Percentiles rank a stretch among this genome's conserved stretches.
These are phyloP conservation scores for Globisporangium cederbergense DNA, from an alignment of 352 stramenopile genomes.

Conservation along the genomic window DNA sequence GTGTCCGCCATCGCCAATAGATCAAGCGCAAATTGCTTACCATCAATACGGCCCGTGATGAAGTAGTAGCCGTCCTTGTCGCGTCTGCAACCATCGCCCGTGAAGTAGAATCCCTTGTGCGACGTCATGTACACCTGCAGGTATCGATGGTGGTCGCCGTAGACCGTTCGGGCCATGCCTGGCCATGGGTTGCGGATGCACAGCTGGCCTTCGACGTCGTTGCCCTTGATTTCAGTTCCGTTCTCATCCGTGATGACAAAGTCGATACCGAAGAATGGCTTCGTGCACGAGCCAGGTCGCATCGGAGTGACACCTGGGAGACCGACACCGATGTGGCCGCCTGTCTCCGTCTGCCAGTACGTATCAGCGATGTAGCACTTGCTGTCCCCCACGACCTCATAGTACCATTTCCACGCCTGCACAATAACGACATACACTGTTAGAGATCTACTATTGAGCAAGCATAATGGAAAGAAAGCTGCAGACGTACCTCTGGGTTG, in stretches of 20 bases:
- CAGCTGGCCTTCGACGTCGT: conserved; percentile 91
- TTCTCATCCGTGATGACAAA: conserved; percentile 76
- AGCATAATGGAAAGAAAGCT: background rate
- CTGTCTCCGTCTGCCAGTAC: conserved; percentile 98
- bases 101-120: conserved; percentile 98
- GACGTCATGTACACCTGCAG: conserved; percentile 95
- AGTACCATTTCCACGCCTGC: conserved; percentile 95
- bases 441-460: background rate
- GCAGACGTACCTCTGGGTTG: conserved; percentile 85
- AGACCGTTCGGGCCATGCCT: conserved; percentile 94
- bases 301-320: conserved; percentile 88
- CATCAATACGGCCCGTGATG: conserved; percentile 97
- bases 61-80: conserved; percentile 97
- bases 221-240: conserved; percentile 87
- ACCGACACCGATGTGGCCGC: conserved; percentile 93
- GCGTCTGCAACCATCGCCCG: conserved; percentile 83
- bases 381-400: conserved; percentile 87
- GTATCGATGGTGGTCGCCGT: conserved; percentile 94
- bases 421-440: background rate
- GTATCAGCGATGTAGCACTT: conserved; percentile 95
- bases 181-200: conserved; percentile 96
- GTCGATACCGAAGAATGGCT: conserved; percentile 97
- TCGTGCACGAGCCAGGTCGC: conserved; percentile 92
- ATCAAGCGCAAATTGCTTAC: conserved; percentile 12
- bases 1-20: background rate